phyloP scores from a whole-genome alignment of 2,329 filamentous ascomycete species.

The Penicillium sp. region DNA sequence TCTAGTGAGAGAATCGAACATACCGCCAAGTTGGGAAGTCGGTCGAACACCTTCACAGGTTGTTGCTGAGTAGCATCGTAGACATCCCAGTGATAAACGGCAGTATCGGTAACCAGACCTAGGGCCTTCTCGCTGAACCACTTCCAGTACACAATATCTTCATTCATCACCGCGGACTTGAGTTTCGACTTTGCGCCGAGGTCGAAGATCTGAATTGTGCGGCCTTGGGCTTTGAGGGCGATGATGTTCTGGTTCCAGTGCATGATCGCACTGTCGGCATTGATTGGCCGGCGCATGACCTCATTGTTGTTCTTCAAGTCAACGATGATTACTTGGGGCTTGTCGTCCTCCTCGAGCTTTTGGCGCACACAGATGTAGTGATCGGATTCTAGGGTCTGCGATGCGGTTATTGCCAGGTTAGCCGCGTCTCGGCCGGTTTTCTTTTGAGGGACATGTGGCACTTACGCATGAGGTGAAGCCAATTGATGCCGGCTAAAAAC shows the following conservation, averaged over 20 bases:
- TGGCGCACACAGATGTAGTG: constrained; percentile 94
- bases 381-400: constrained; percentile 94
- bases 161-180: constrained; percentile 93
- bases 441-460: constrained; percentile 23
- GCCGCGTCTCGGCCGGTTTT: constrained; percentile 5
- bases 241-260: constrained; percentile 97
- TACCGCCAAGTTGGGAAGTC: constrained; percentile 85
- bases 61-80: constrained; percentile 77
- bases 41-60: constrained; percentile 90
- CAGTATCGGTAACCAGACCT: constrained; percentile 84
- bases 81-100: constrained; percentile 97
- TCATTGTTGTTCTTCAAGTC: constrained; percentile 98
- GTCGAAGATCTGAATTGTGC: constrained; percentile 97
- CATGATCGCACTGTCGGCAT: constrained; percentile 99
- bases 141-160: constrained; percentile 99
- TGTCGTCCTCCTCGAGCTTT: constrained; percentile 79
- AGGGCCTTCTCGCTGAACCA: constrained; percentile 91
- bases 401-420: constrained; percentile 23
- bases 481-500: constrained; percentile 65
- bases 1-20: constrained; percentile 36
- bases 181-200: constrained; percentile 89
- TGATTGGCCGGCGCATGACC: constrained; percentile 91
- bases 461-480: constrained; percentile 85
- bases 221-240: constrained; percentile 88
- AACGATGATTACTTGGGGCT: constrained; percentile 93